phyloP scores from a whole-genome alignment of 805 yeast species.

The Candida caryicola region DNA sequence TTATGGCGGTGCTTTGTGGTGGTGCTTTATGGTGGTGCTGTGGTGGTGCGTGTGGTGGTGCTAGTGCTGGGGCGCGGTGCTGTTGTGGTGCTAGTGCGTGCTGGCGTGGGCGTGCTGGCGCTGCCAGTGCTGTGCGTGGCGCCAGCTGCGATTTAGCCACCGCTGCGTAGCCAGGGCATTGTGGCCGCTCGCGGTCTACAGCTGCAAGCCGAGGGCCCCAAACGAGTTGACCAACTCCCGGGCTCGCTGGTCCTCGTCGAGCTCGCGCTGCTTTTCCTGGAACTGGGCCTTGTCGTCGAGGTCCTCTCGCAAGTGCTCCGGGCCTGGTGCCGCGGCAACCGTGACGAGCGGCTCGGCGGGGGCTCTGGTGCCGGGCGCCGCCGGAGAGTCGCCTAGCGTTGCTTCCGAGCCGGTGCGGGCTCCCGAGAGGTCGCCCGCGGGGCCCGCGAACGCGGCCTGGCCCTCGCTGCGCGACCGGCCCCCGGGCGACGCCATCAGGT shows the following conservation, averaged over 20 bases:
- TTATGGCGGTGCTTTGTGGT: no score
- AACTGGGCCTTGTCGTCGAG: neutral
- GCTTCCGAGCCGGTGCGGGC: neutral
- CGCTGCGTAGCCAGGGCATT: no score
- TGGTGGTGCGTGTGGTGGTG: no score
- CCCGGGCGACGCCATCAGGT: neutral
- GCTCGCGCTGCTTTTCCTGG: conserved; percentile 1
- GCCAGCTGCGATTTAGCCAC: no score
- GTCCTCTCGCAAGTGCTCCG: neutral
- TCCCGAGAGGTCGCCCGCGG: neutral
- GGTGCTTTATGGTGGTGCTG: no score
- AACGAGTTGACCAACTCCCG: conserved; percentile 28
- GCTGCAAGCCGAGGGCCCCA: conserved; percentile 5
- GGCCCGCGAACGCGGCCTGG: neutral
- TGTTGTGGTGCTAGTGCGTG: no score
- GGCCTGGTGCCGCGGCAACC: neutral
- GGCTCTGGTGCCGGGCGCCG: neutral
- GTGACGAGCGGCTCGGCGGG: neutral
- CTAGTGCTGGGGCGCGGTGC: no score
- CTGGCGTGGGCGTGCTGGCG: no score
- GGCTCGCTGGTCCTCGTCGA: conserved; percentile 28
- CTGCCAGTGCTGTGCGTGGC: no score
- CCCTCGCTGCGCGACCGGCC: neutral
- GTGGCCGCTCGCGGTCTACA: no score
- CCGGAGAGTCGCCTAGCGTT: neutral